Base-by-base conservation (phyloP, 2,329 filamentous ascomycete genomes). In the Hypoxylon sp. region DNA sequence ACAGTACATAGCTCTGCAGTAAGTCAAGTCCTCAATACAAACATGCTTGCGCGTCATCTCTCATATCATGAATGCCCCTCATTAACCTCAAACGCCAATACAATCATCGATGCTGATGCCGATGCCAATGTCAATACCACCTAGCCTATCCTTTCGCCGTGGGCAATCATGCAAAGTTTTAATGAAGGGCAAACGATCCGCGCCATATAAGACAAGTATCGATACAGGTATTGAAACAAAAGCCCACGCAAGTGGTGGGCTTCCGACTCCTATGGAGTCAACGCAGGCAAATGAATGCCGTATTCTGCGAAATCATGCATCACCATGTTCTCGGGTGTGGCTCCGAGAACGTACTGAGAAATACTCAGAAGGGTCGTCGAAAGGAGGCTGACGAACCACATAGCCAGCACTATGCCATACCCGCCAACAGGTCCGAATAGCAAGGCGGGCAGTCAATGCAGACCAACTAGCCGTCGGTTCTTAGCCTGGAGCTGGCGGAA, bases 401-500 rank as follows among this genome's bases (percentile, higher is more conserved):
- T 28, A 6, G 45, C 45, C 18, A 33, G 14, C 9, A 70, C 64
- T 6, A 69, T 45, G 11, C 59, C 66, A 1, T 55, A 64, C 3
- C 61, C 59, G 1, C 65, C 55, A 24, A 55, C 67, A n/a, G 61
- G 40, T 3, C 64, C 64, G 12, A 57, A 16, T 24, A 68, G 30
- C 14, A 51, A 44, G 26, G 45, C 64, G 28, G 68, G 70, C 62
- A 75, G 74, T 75, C 74, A 75, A 75, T 75, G 72, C 42, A 75
- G 58, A 24, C 73, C 74, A 42, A 75, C 65, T 4, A 74, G 70
- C 2, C 74, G 72, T 2, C 76, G 71, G 49, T 77, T 74, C 61
- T 72, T 74, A 0, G 69, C 61, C 65, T 75, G 73, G 2, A 75
- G 61, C 63, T 76, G 73, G 14, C 73, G 72, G 52, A 77, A 73